Evolutionary conservation across 73 alveolate species (phyloP).

Genomic region (Paramecium bursaria): DNA sequence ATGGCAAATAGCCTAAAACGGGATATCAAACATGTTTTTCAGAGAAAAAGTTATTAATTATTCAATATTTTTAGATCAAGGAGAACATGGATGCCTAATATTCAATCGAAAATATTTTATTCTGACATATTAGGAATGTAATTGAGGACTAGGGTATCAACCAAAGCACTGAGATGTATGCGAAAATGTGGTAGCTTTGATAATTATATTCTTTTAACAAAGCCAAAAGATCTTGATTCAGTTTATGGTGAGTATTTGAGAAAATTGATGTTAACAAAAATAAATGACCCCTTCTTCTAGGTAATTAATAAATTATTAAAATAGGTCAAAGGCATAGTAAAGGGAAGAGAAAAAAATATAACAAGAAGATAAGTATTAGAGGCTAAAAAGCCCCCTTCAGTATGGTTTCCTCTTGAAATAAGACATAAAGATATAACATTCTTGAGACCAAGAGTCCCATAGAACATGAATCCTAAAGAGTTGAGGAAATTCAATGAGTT

Average conservation of each 20-base stretch:
- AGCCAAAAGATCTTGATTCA: slow-evolving; percentile 67
- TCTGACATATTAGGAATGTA: slow-evolving; percentile 46
- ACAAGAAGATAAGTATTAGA: slow-evolving; percentile 21
- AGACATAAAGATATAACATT: slow-evolving; percentile 65
- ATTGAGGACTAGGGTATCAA: slow-evolving; percentile 40
- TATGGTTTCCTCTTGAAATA: slow-evolving; percentile 69
- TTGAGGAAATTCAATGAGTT: slow-evolving; percentile 49
- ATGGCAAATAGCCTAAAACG: slow-evolving; percentile 68
- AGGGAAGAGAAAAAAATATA: not conserved
- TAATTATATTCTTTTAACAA: slow-evolving; percentile 65
- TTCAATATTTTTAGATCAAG: slow-evolving; percentile 30
- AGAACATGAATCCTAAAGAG: slow-evolving; percentile 61
- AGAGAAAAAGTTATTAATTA: slow-evolving; percentile 55
- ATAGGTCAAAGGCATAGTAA: slow-evolving; percentile 11
- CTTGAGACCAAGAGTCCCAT: slow-evolving; percentile 42
- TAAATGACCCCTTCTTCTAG: slow-evolving; percentile 52
- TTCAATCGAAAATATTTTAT: slow-evolving; percentile 43
- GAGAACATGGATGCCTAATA: slow-evolving; percentile 68
- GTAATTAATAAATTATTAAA: not conserved
- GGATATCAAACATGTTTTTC: slow-evolving; percentile 69
- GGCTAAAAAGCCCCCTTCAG: slow-evolving; percentile 49
- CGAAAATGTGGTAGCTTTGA: slow-evolving; percentile 65
- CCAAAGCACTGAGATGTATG: slow-evolving; percentile 65
- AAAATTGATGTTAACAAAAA: slow-evolving; percentile 60
- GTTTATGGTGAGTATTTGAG: slow-evolving; percentile 69